Conservation (phyloP, 73 alveolate genomes). For the Paramecium caudatum region DNA sequence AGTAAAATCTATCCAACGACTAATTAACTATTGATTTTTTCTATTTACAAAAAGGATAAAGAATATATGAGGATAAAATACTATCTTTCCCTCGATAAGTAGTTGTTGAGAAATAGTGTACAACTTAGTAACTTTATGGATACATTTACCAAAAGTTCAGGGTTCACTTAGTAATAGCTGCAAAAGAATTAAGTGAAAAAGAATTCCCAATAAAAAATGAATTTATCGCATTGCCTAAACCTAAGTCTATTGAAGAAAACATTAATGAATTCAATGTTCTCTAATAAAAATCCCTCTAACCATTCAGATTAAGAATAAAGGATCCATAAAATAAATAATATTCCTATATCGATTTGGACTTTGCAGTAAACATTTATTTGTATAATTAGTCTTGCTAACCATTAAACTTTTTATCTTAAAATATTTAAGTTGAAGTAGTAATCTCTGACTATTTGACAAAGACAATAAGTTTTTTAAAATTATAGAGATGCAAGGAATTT, state of each 20-base stretch:
- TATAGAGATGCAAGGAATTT: conserved; percentile 25
- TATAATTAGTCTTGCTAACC: not conserved
- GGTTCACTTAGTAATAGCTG: not conserved
- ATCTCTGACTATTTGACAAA: not conserved
- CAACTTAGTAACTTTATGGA: not conserved
- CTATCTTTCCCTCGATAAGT: conserved; percentile 37
- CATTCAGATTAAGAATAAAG: not conserved
- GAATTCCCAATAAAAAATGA: conserved; percentile 28
- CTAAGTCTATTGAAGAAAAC: conserved; percentile 1
- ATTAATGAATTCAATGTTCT: not conserved
- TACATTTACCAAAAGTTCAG: not conserved
- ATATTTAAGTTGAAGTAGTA: conserved; percentile 14
- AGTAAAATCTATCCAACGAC: not conserved
- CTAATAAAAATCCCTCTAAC: not conserved
- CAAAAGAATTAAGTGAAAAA: conserved; percentile 1
- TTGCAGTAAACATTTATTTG: not conserved
- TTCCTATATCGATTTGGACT: not conserved
- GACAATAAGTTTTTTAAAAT: not conserved
- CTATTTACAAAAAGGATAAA: not conserved
- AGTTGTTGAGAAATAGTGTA: not conserved
- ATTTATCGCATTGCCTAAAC: not conserved
- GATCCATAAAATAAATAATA: not conserved
- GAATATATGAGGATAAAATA: conserved; percentile 8
- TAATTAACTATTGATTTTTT: not conserved
- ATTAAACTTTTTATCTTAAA: not conserved